Base-by-base conservation (phyloP, 2,329 filamentous ascomycete species). In the Botryotinia calthae region DNA sequence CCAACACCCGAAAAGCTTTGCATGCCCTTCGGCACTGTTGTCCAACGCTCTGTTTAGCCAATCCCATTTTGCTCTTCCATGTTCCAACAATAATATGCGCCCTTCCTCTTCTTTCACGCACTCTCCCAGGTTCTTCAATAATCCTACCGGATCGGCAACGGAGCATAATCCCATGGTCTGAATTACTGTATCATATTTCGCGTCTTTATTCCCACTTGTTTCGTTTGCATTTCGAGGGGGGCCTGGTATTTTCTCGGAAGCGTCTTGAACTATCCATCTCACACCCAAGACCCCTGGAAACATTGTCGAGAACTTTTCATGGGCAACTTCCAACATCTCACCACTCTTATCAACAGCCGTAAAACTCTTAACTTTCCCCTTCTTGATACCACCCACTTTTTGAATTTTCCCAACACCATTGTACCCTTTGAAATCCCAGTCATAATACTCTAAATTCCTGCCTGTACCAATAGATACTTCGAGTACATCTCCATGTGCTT, bases 101-200 rank as follows among this genome's bases (percentile, higher is more conserved):
- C 89, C 89, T 14, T 85, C 86, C 6, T 83, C 84, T 20, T 87
- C 88, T 75, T 84, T 84, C 2, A 90, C 80, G 25, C 81, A 82
- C 14, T 82, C 79, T 1, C 87, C 87, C 78, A 91, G 83, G 79
- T 87, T 86, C 69, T 82, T 79, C 31, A 91, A 80, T 31, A 91
- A 83, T 42, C 79, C 80, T 16, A 86, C 83, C 1, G 89, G 89
- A 77, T 90, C 85, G 7, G 83, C 82, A 4, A 90, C 88, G 77
- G 87, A 89, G 81, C 89, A 91, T 40, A 91, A 84, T 7, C 88
- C 89, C 81, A 91, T 91, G 0, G 88, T 90, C 78, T 91, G 88
- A 44, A 91, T 79, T 54, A 91, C 82, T 2, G 88, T 90, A 81
- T 91, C 89, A 81, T 90, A 91, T 72, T 79, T 80, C 40, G 67